Conservation (phyloP, 768 basidiomycete genomes). For the Hydnomerulius pinastri region DNA sequence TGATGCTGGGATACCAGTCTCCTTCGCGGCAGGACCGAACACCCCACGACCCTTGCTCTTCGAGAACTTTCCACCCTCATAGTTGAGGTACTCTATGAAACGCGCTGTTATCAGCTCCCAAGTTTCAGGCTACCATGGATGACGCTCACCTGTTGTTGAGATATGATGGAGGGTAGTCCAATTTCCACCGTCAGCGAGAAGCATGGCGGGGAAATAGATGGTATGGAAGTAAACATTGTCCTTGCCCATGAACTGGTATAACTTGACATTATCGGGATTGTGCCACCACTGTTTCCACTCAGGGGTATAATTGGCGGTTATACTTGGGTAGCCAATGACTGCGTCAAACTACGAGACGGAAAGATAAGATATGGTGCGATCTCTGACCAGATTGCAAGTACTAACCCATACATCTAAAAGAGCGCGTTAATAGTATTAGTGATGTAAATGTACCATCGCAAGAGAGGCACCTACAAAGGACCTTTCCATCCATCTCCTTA, state of each 20-base stretch:
- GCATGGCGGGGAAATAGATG: conserved; percentile 89
- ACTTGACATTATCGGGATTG: conserved; percentile 81
- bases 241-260: conserved; percentile 99
- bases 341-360: conserved; percentile 80
- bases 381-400: conserved; percentile 9
- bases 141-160: conserved; percentile 81
- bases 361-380: conserved; percentile 2
- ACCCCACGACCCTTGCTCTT: conserved; percentile 97
- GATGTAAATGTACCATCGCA: conserved; percentile 3
- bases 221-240: conserved; percentile 99
- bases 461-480: conserved; percentile 74
- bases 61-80: conserved; percentile 98
- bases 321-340: conserved; percentile 94
- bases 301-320: conserved; percentile 91
- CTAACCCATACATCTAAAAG: conserved; percentile 88
- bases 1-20: conserved; percentile 89
- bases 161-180: conserved; percentile 96
- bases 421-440: conserved; percentile 6
- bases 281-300: conserved; percentile 99
- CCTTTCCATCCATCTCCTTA: conserved; percentile 88
- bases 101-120: neutral
- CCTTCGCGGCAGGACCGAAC: conserved; percentile 91
- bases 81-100: conserved; percentile 87
- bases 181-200: conserved; percentile 83
- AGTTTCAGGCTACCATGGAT: neutral